Evolutionary conservation across 1,139 yeast species (phyloP).

Genomic region (Taphrina communis): DNA sequence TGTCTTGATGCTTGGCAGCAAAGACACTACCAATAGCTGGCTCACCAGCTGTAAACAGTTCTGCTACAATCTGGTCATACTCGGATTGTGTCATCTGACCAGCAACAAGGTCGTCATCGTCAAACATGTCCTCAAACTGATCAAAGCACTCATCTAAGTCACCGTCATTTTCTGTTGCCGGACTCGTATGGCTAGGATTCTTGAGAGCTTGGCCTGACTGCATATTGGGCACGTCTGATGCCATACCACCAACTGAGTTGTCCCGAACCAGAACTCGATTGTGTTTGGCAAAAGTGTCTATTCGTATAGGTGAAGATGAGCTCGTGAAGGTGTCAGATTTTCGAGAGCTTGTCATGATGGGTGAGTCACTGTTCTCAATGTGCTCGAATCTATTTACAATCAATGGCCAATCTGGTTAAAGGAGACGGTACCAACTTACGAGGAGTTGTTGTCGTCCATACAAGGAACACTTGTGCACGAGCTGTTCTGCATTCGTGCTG

Average conservation of each 20-base stretch:
- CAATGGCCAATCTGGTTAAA: too few species aligned
- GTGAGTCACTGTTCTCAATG: slow-evolving; percentile 3
- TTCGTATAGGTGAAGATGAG: background rate
- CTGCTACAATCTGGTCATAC: background rate
- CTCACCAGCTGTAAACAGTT: background rate
- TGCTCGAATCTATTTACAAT: background rate
- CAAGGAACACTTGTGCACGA: background rate
- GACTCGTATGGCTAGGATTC: background rate
- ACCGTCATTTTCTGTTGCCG: background rate
- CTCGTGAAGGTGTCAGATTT: background rate
- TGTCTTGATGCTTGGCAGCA: background rate
- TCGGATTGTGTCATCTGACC: background rate
- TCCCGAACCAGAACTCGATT: background rate
- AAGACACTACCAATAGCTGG: background rate
- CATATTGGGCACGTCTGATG: background rate
- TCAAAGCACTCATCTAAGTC: slow-evolving; percentile 2
- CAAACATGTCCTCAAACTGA: slow-evolving; percentile 12
- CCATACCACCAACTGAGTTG: background rate
- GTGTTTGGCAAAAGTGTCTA: background rate
- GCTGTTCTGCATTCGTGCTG: too few species aligned
- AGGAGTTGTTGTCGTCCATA: background rate
- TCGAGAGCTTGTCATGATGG: background rate
- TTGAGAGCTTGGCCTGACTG: background rate
- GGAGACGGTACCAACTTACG: background rate
- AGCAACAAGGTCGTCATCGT: background rate